Base-by-base conservation (phyloP, 768 basidiomycete genomes). In the Tylopilus plumbeoviolaceoides region DNA sequence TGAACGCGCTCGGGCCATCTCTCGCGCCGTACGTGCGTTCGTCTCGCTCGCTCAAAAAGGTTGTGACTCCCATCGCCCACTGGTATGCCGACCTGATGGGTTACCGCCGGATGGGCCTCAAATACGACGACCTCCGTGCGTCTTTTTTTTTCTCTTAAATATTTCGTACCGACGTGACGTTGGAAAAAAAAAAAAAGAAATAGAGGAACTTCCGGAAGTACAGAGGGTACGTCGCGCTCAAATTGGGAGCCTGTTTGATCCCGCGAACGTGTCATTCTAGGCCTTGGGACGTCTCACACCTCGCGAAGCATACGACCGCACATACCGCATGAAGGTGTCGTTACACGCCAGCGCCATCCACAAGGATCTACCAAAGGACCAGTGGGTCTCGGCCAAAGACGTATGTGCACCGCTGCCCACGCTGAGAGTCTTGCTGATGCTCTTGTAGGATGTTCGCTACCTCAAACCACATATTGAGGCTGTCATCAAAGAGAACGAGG, bases 101-200 rank as follows among this genome's bases (percentile, higher is more conserved):
- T 38, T 90, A 94, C 78, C 82, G 95, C 61, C 78, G 84, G 64
- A 78, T 90, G 64, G 95, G 95, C 60, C 82, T 98, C 73, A 84
- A 80, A 65, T 95, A 97, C 69, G 95, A 99, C 70, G 95, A 99
- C 79, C 82, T 99, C 65, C 76, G 91, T 93, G 61, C 71, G 91
- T 81, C 0, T 14, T 40, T 45, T 15, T 25, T 2, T 33, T 12
- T 18, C 30, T 8, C 8, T 30, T 7, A 5, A 5, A 30, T 30
- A 11, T 30, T 6, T 20, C 27, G 11, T 18, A 23, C 23, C 51
- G 9, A 17, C 6, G 23, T 38, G 11, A 17, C 39, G 17, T 10
- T 12, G 5, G 3, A 15, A 7, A 15, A 25, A 51, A 58, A 15
- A 7, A 15, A 25, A 51, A 58, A 83, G 87, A 95, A 57, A 73